phyloP scores from a whole-genome alignment of 495 filamentous ascomycete genomes.

The Hyaloscypha finlandica region DNA sequence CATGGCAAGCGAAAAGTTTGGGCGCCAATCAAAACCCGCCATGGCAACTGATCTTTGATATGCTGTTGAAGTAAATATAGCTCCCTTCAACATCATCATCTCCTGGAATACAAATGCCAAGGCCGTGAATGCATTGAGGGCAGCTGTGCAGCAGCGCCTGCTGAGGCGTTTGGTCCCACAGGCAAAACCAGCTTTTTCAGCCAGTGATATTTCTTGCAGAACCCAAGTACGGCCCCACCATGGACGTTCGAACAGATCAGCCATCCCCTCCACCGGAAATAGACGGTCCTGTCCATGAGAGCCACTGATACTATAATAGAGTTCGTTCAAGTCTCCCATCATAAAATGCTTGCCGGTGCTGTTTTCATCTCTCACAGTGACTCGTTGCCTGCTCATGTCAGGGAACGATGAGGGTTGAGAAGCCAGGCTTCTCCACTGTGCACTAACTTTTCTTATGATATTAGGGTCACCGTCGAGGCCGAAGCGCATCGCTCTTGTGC shows the following conservation, averaged over 20 bases:
- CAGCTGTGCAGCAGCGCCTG: conserved; percentile 12
- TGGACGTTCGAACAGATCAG: conserved; percentile 13
- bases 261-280: conserved; percentile 20
- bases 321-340: conserved; percentile 5
- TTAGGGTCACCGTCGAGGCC: neutral
- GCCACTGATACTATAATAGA: conserved; percentile 24
- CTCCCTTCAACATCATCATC: no score
- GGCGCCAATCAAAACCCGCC: neutral
- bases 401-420: neutral
- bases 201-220: conserved; percentile 28
- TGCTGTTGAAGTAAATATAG: neutral
- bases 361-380: neutral
- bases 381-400: neutral
- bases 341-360: conserved; percentile 5
- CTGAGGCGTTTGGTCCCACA: conserved; percentile 21
- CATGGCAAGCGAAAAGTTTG: neutral
- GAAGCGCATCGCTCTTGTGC: neutral
- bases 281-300: conserved; percentile 7
- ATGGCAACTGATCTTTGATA: neutral
- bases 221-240: conserved; percentile 33
- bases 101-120: neutral
- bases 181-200: conserved; percentile 21
- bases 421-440: neutral
- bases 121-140: conserved; percentile 7
- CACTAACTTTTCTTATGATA: neutral